Evolutionary conservation across 192 early-diverging fungal genomes (phyloP).

Genomic region (Gamsiella multidivaricata): DNA sequence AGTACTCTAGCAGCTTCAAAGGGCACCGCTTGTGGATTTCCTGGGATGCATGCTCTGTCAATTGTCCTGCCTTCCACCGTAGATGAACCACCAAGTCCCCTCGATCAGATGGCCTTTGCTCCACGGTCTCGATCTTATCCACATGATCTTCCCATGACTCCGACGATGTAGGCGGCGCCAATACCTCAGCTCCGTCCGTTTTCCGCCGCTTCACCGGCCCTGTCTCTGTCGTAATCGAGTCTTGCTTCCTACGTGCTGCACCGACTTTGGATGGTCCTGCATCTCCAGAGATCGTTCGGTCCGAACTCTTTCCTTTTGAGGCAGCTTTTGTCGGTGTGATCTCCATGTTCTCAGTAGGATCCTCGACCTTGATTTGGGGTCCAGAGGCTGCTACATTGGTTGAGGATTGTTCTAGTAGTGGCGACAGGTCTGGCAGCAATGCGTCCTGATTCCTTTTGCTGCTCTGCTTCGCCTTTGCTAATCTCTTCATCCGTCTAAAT

Average conservation of each 20-base stretch:
- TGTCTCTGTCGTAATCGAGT: no score
- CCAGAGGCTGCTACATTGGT: background rate
- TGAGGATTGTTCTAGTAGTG: background rate
- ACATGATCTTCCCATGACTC: constrained; percentile 24
- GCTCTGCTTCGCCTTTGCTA: background rate
- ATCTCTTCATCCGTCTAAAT: background rate
- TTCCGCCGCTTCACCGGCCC: no score
- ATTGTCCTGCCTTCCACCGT: constrained; percentile 54
- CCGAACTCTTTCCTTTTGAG: no score
- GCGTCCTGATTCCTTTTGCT: no score
- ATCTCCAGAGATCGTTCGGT: no score
- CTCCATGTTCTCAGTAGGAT: background rate
- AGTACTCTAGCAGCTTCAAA: constrained; percentile 57
- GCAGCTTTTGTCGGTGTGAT: background rate
- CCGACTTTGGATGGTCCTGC: no score
- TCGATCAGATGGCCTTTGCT: no score
- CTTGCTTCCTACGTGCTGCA: no score
- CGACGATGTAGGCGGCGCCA: constrained; percentile 8
- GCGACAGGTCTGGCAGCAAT: constrained; percentile 7
- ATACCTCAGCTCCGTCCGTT: background rate
- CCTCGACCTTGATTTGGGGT: background rate
- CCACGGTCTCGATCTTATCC: constrained; percentile 6
- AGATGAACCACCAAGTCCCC: constrained; percentile 52
- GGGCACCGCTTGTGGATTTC: constrained; percentile 54
- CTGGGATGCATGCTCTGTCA: constrained; percentile 42